These are phyloP conservation scores for Phytophthora macrochlamydospora DNA, from an alignment of 352 stramenopile species.

Conservation along the genomic window DNA sequence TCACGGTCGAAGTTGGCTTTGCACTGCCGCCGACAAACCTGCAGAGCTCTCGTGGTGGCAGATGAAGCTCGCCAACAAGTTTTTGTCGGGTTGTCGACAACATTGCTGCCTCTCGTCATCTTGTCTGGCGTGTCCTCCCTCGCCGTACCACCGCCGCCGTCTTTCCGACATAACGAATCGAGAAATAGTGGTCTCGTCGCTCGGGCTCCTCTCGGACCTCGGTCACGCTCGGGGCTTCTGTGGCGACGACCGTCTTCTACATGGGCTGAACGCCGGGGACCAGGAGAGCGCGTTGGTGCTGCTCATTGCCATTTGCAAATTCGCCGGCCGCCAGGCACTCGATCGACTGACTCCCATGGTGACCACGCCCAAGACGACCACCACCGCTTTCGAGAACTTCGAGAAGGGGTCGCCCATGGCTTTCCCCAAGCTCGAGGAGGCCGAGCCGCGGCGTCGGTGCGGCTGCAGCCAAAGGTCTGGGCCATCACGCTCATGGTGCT, in stretches of 20 bases:
- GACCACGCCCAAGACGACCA: conserved; percentile 29
- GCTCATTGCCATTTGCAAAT: conserved; percentile 26
- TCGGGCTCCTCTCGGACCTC: not conserved
- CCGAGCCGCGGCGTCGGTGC: conserved; percentile 8
- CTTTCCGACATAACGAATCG: conserved; percentile 1
- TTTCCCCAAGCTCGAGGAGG: conserved; percentile 36
- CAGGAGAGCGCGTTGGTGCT: conserved; percentile 8
- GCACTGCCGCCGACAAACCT: too few species aligned
- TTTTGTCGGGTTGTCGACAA: not conserved
- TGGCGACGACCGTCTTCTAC: conserved; percentile 16
- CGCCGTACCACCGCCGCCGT: not conserved
- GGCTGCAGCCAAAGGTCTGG: conserved; percentile 44
- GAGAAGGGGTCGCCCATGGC: conserved; percentile 27
- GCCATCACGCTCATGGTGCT: conserved; percentile 41
- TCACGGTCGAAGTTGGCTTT: too few species aligned
- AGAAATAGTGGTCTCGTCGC: not conserved
- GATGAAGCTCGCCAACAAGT: not conserved
- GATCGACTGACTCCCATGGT: conserved; percentile 8
- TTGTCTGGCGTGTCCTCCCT: not conserved
- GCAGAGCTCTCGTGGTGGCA: not conserved
- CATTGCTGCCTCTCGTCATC: not conserved
- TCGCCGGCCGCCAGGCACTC: conserved; percentile 6
- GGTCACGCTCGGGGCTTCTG: not conserved
- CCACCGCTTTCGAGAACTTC: conserved; percentile 26
- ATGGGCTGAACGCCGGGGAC: conserved; percentile 2